Base-by-base conservation (phyloP, 2,329 filamentous ascomycete genomes). In the Colletotrichum limetticola region DNA sequence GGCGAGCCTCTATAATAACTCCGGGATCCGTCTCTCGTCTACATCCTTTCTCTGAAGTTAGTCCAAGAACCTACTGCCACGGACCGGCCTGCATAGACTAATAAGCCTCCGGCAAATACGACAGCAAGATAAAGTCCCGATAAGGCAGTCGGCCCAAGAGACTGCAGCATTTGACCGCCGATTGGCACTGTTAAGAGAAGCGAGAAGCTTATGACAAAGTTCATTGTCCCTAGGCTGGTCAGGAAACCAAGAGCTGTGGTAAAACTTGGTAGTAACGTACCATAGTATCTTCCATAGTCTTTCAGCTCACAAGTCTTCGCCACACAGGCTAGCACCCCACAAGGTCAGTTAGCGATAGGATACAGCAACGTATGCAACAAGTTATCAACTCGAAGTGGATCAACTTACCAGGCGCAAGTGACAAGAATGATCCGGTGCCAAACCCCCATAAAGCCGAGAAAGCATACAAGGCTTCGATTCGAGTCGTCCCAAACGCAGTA, bases 401-500 rank as follows among this genome's bases (percentile, higher is more conserved):
- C 32, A 35, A 49, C 42, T 49, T 49, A 49, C 42, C 42, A 49
- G 42, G 42, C 19, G 42, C 42, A 22, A 59, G 35, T 22, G 66
- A 68, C 14, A 68, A n/a, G 12, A 68, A 64, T 0, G 84, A 84
- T 0, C 86, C 86, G 1, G 84, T 86, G 0, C 85, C 85, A 24
- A 87, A 86, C 0, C 86, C 86, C 77, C 86, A 88, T 1, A 87
- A 75, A 0, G 83, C 85, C 2, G 83, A 81, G 37, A 86, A 86
- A 1, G 78, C 80, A 66, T 86, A 87, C 3, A 88, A 76, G 0
- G 83, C 84, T 1, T 76, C 78, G 9, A 83, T 78, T 12, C 79
- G 79, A 0, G 76, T 81, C 1, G 83, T 80, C 1, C 84, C 85
- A 75, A 86, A 84, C 0, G 86, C 85, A 4, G 88, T 78, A 77